Evolutionary conservation across 768 basidiomycete genomes (phyloP).

Genomic region (Termitomyces sp.): DNA sequence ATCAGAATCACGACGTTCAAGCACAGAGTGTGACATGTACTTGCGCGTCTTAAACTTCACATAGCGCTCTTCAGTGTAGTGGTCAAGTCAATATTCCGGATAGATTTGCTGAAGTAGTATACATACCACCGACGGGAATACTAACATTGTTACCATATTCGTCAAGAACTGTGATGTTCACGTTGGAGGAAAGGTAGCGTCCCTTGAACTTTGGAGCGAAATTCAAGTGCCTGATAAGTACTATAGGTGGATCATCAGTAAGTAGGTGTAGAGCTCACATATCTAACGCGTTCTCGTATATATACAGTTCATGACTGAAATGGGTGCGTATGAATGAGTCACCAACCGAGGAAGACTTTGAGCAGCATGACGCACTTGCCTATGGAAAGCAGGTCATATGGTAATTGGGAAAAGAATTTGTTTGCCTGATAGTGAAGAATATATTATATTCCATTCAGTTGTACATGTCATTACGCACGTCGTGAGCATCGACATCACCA

Average conservation of each 20-base stretch:
- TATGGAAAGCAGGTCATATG: conserved; percentile 79
- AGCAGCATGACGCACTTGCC: conserved; percentile 55
- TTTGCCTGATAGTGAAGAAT: conserved; percentile 45
- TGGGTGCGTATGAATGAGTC: conserved; percentile 44
- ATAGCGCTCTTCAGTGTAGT: conserved; percentile 40
- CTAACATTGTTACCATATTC: conserved; percentile 22
- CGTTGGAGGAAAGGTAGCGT: conserved; percentile 80
- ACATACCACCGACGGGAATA: conserved; percentile 32
- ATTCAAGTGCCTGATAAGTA: conserved; percentile 45
- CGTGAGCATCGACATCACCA: conserved; percentile 69
- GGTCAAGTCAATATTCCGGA: background rate
- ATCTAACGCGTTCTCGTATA: conserved; percentile 60
- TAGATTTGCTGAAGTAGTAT: background rate
- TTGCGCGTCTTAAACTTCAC: conserved; percentile 70
- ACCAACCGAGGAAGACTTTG: too few species aligned
- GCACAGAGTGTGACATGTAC: conserved; percentile 29
- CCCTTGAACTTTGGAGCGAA: conserved; percentile 61
- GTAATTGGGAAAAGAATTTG: conserved; percentile 63
- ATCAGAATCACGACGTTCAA: background rate
- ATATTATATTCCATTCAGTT: background rate
- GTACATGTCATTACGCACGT: conserved; percentile 31
- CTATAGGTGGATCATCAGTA: background rate
- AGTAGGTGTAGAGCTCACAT: conserved; percentile 34
- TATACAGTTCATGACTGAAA: conserved; percentile 78
- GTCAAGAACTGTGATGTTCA: conserved; percentile 67